Evolutionary conservation across 352 stramenopile species (phyloP).

Genomic region (Aphanomyces euteiches): DNA sequence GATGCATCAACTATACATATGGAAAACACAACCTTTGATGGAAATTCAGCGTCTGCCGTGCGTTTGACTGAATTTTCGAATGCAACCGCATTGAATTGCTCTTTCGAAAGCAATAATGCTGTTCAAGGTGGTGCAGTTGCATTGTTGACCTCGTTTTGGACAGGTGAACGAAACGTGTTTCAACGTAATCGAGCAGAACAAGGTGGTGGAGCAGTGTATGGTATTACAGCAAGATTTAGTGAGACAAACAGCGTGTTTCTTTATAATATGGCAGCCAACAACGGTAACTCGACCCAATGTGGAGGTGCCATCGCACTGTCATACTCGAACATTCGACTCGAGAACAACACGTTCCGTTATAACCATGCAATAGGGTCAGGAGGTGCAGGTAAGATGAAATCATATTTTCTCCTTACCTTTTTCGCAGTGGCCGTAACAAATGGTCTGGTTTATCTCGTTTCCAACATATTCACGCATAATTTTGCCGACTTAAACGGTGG

Average conservation of each 20-base stretch:
- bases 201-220: conserved; percentile 7
- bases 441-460: too few relatives aligned
- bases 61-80: too few relatives aligned
- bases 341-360: background rate
- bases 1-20: too few relatives aligned
- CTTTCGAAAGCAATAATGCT: conserved; percentile 12
- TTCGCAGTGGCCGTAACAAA: too few relatives aligned
- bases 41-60: too few relatives aligned
- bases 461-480: too few relatives aligned
- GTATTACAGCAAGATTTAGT: background rate
- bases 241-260: conserved; percentile 1
- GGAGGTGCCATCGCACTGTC: background rate
- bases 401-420: too few relatives aligned
- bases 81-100: too few relatives aligned
- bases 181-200: background rate
- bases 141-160: background rate
- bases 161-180: background rate
- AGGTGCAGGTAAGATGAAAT: background rate
- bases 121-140: background rate
- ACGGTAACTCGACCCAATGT: background rate
- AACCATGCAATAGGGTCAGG: background rate
- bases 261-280: background rate
- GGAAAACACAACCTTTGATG: too few relatives aligned
- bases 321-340: background rate
- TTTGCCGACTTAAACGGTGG: background rate